Evolutionary conservation across 768 basidiomycete species (phyloP).

Genomic region (Coprinopsis cinerea): DNA sequence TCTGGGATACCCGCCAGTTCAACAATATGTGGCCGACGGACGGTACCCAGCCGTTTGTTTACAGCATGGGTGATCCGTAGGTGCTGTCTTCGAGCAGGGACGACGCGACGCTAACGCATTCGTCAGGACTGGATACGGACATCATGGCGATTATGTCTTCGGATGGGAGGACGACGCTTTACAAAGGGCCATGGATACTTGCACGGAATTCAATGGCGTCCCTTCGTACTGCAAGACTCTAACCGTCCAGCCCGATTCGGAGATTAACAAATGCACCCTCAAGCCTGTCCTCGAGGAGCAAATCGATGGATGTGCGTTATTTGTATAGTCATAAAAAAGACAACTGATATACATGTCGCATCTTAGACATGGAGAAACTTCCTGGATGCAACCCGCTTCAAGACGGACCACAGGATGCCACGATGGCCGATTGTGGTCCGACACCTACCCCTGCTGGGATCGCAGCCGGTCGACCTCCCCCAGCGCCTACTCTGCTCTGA

Average conservation of each 20-base stretch:
- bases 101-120: background rate
- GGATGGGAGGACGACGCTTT: conserved; percentile 11
- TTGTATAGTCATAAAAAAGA: background rate
- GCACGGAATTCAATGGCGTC: conserved; percentile 9
- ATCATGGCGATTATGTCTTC: conserved; percentile 11
- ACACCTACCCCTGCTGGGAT: background rate
- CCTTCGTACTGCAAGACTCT: conserved; percentile 6
- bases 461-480: background rate
- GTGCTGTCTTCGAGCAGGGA: background rate
- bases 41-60: conserved; percentile 12
- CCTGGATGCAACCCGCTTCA: conserved; percentile 12
- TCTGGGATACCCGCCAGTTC: conserved; percentile 14
- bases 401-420: conserved; percentile 5
- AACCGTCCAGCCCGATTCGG: conserved; percentile 7
- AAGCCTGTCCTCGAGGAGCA: conserved; percentile 5
- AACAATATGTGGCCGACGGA: conserved; percentile 12
- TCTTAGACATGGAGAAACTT: conserved; percentile 1
- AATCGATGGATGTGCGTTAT: conserved; percentile 9
- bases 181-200: conserved; percentile 10
- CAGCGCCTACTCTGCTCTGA: background rate
- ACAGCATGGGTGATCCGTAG: conserved; percentile 15
- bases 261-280: conserved; percentile 10
- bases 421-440: background rate
- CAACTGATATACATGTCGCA: background rate
- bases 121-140: conserved; percentile 10